Evolutionary conservation across 345 rosid genomes (phyloP).

Genomic region (Nephelium lappaceum): DNA sequence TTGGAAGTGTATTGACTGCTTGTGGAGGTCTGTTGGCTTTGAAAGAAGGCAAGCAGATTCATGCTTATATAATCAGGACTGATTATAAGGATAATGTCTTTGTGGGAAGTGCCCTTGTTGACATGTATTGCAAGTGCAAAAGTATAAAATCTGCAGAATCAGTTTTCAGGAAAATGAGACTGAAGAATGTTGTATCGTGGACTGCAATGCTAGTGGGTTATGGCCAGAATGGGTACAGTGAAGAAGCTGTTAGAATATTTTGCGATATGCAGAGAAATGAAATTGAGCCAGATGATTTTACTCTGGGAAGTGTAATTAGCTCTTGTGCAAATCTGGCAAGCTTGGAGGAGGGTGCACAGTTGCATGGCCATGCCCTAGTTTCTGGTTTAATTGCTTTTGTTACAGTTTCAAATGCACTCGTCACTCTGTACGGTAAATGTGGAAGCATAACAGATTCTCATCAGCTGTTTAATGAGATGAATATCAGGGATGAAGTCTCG

Average conservation of each 20-base stretch:
- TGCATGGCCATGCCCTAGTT: constrained; percentile 67
- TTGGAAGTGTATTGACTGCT: constrained; percentile 82
- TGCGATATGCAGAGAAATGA: constrained; percentile 75
- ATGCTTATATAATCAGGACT: constrained; percentile 62
- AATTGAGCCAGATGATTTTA: constrained; percentile 78
- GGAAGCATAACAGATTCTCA: constrained; percentile 69
- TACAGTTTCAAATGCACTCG: constrained; percentile 83
- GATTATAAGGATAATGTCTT: constrained; percentile 58
- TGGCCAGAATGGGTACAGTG: constrained; percentile 78
- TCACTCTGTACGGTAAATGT: constrained; percentile 90
- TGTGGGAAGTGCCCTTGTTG: constrained; percentile 90
- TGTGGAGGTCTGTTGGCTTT: constrained; percentile 66
- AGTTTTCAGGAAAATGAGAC: constrained; percentile 60
- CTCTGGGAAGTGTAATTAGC: constrained; percentile 84
- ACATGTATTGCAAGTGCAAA: constrained; percentile 92
- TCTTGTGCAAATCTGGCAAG: constrained; percentile 90
- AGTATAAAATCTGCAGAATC: constrained; percentile 57
- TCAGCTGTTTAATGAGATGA: constrained; percentile 74
- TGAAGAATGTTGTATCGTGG: constrained; percentile 89
- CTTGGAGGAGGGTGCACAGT: constrained; percentile 89
- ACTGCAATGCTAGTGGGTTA: constrained; percentile 94
- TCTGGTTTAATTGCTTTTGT: constrained; percentile 63
- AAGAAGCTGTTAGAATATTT: constrained; percentile 72
- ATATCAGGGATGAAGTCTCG: constrained; percentile 71
- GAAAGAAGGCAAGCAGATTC: constrained; percentile 73